Evolutionary conservation across 2,329 filamentous ascomycete species (phyloP), one percentile per base, ranked within the genome.

Genomic region (Emmonsia crescens): DNA sequence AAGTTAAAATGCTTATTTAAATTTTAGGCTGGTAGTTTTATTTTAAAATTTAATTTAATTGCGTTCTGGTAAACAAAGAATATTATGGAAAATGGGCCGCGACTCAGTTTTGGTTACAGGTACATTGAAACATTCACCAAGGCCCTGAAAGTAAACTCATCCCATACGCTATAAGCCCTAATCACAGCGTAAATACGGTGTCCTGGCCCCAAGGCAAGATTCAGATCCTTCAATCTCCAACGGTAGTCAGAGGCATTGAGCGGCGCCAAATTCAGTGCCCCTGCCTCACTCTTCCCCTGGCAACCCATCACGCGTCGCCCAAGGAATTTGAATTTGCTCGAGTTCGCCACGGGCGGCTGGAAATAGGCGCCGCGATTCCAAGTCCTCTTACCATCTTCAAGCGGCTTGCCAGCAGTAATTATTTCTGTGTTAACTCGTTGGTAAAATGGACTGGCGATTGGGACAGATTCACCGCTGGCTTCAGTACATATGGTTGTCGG

Each of bases 51-150:
- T 5, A 16, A 16, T 16, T 44, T n/a, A 44, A 8, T 19, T 44
- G 16, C 40, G 19, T 29, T 31, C 29, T 52, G 14, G 48, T 19
- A 52, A 31, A 27, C 48, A 19, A 5, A 31, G 24, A 31, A 29
- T n/a, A 52, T 12, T 31, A 51, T 16, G 48, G 48, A 31, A 52
- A 52, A 19, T 14, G 10, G 24, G 24, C n/a, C n/a, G n/a, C n/a
- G n/a, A n/a, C 27, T 27, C 24, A 12, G 48, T 52, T 52, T 29
- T 14, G 51, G 3, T 24, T 33, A 54, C 14, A 14, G 31, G 27
- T 33, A 54, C 51, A 54, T 54, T 54, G 51, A 54, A 33, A 54
- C 31, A 54, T 54, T 54, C 29, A 54, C 27, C 51, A 54, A 54
- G 29, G 51, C 51, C 51, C 51, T 54, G 19, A 54, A 54, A n/a